Evolutionary conservation across 129 eudicot species (phyloP), one percentile per base, ranked within the genome.

Genomic region (Chrysanthemum makinoi): DNA sequence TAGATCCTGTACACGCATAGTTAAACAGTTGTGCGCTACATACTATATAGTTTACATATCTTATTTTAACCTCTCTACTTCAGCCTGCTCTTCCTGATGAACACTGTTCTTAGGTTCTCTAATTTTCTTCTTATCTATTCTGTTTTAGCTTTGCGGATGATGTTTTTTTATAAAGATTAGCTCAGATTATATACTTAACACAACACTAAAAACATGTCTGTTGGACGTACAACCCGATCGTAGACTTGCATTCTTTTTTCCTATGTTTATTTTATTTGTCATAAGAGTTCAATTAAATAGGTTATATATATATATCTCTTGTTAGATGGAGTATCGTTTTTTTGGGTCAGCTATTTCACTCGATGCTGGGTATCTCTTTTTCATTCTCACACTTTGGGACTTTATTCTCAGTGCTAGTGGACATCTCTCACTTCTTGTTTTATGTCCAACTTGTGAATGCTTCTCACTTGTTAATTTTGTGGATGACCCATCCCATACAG

Each of bases 21-120:
- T 22, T 62, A 50, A 17, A 54, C 16, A 68, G 14, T 47, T 62
- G 53, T 77, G 81, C 63, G 62, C 24, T 22, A 22, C 70, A 77
- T 77, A 77, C 51, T 35, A 35, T 33, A 35, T 35, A 4, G 7
- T 35, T 17, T 33, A 77, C 56, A 6, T 51, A 9, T 68, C 28
- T 61, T 50, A 11, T 62, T 33, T 19, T 33, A 2, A 4, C 13
- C 58, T 39, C 26, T 69, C 20, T 68, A 11, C n/a, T 51, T 66
- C 68, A 26, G 9, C 44, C 28, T 28, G 79, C 56, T 66, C 22
- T 66, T 66, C 73, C 35, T 22, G 33, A 65, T 50, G 71, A 71
- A 11, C 35, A 3, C 13, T 17, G 69, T 28, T 50, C 50, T 19
- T 56, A 35, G 3, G 19, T 65, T 74, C 9, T 68, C 51, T 24